phyloP scores from a whole-genome alignment of 352 stramenopile species.

The Vaucheria bursata region DNA sequence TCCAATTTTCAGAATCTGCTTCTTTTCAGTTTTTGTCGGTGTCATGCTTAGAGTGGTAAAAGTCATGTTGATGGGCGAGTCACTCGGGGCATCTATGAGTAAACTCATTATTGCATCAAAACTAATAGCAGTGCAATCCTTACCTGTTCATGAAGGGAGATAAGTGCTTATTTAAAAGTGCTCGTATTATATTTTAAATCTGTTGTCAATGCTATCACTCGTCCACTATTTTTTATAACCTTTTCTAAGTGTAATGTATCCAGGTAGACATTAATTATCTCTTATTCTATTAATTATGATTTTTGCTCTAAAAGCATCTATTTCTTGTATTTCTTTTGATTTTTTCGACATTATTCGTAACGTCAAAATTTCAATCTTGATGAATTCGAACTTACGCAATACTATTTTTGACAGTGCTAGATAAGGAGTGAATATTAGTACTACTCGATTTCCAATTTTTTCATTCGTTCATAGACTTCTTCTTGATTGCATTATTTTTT shows the following conservation, averaged over 20 bases:
- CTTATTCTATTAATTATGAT: background rate
- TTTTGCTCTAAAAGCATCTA: background rate
- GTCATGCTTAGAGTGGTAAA: slow-evolving; percentile 5
- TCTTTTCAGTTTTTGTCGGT: slow-evolving; percentile 6
- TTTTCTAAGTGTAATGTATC: background rate
- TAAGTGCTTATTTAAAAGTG: background rate
- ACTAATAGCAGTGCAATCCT: slow-evolving; percentile 22
- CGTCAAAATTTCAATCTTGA: too few species aligned
- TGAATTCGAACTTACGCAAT: too few species aligned
- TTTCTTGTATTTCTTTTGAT: background rate
- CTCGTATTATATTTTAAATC: background rate
- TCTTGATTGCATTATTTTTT: too few species aligned
- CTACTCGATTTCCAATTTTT: too few species aligned
- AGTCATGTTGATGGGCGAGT: slow-evolving; percentile 18
- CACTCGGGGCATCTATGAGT: slow-evolving; percentile 18
- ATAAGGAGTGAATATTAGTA: too few species aligned
- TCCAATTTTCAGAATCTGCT: slow-evolving; percentile 8
- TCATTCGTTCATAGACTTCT: too few species aligned
- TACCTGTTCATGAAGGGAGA: background rate
- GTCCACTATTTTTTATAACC: background rate
- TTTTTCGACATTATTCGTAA: too few species aligned
- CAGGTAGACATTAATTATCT: background rate
- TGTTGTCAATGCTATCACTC: background rate
- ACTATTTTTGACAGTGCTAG: too few species aligned
- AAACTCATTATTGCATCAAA: slow-evolving; percentile 47